These are phyloP conservation scores for Aspergillus asperescens DNA, from an alignment of 495 filamentous ascomycete species.

Conservation along the genomic window DNA sequence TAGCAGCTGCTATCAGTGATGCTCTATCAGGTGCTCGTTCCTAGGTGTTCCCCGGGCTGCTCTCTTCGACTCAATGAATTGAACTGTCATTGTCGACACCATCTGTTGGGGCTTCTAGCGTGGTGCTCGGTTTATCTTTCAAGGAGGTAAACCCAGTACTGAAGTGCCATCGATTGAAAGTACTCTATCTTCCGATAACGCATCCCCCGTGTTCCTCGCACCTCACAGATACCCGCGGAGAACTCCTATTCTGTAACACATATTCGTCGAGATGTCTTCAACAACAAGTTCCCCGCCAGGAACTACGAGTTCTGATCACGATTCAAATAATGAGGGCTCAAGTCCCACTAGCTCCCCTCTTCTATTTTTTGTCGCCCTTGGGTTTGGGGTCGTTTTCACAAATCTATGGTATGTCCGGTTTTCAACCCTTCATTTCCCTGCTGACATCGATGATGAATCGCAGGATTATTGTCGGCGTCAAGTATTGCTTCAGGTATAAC, in stretches of 20 bases:
- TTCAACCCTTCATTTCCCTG: not conserved
- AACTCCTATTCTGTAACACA: no score
- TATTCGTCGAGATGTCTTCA: constrained; percentile 20
- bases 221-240: not conserved
- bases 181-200: not conserved
- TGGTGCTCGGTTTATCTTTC: not conserved
- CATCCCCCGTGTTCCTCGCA: not conserved
- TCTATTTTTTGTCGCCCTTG: constrained; percentile 93
- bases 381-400: constrained; percentile 98
- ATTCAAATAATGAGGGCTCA: constrained; percentile 20
- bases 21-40: constrained; percentile 5
- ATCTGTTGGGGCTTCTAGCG: not conserved
- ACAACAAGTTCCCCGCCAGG: constrained; percentile 20
- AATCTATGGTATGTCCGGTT: constrained; percentile 75
- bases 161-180: not conserved
- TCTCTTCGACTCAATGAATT: constrained; percentile 15
- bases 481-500: constrained; percentile 98
- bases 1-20: constrained; percentile 17
- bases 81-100: constrained; percentile 6
- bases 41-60: constrained; percentile 5
- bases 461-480: constrained; percentile 99
- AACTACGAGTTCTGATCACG: constrained; percentile 17
- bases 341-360: constrained; percentile 82
- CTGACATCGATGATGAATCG: not conserved
- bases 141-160: not conserved